Percentiles rank a stretch among this genome's conserved stretches.
phyloP scores from a whole-genome alignment of 306 rosid species.

The Echinosophora koreensis region DNA sequence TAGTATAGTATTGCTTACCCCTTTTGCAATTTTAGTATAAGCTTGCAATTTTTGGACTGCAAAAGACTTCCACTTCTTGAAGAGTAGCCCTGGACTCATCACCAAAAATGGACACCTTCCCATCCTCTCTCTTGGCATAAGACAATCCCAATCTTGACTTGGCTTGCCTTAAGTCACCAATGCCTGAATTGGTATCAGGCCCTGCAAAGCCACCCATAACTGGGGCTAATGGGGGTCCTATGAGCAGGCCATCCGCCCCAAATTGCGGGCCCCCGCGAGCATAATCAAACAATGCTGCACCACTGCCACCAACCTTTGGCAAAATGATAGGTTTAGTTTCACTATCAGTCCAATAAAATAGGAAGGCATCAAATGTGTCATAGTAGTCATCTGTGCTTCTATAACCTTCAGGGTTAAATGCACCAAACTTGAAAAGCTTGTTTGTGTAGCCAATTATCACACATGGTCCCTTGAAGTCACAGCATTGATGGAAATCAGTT shows the following conservation, averaged over 20 bases:
- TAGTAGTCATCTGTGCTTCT: constrained; percentile 96
- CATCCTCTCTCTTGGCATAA: constrained; percentile 89
- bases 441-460: constrained; percentile 85
- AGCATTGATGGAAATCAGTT: constrained; percentile 69
- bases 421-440: constrained; percentile 91
- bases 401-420: constrained; percentile 91
- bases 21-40: constrained; percentile 60
- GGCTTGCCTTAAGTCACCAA: constrained; percentile 83
- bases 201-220: constrained; percentile 68
- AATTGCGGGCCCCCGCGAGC: constrained; percentile 92
- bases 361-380: constrained; percentile 86
- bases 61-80: constrained; percentile 83
- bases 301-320: constrained; percentile 61
- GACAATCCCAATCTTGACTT: constrained; percentile 86
- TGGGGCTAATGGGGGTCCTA: constrained; percentile 61
- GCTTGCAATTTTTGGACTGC: constrained; percentile 92
- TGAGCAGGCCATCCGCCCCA: constrained; percentile 84
- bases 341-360: constrained; percentile 60
- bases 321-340: constrained; percentile 47
- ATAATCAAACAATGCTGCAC: constrained; percentile 61
- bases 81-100: constrained; percentile 72
- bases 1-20: constrained; percentile 30
- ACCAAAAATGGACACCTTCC: constrained; percentile 85
- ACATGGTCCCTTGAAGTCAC: constrained; percentile 94
- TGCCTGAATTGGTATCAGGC: constrained; percentile 60